These are phyloP conservation scores for Aquilaria agallochum DNA, from an alignment of 441 rosid species.

Conservation along the genomic window DNA sequence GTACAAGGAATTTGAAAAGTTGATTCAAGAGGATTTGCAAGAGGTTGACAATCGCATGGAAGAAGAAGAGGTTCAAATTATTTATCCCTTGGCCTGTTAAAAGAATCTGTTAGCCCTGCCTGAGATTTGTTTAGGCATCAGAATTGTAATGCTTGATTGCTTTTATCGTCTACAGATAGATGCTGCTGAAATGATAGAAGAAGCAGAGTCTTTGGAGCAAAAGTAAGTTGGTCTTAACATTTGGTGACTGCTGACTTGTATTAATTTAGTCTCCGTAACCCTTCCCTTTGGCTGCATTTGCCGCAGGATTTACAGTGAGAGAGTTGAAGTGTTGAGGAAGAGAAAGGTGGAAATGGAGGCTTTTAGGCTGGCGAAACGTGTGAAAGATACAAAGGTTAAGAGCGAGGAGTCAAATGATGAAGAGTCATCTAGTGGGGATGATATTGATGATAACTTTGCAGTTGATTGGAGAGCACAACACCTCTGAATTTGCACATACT, in stretches of 20 bases:
- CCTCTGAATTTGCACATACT: constrained; percentile 29
- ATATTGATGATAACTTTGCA: constrained; percentile 49
- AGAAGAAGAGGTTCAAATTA: constrained; percentile 79
- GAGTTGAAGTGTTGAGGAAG: constrained; percentile 62
- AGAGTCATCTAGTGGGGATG: constrained; percentile 63
- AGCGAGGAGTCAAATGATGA: constrained; percentile 31
- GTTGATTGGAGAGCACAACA: constrained; percentile 99
- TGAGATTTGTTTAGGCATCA: not conserved
- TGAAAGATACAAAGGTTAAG: constrained; percentile 34
- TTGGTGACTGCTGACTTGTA: not conserved
- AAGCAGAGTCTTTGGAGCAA: constrained; percentile 83
- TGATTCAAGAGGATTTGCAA: constrained; percentile 83
- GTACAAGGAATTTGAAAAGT: constrained; percentile 92
- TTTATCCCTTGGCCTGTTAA: not conserved
- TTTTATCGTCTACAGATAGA: constrained; percentile 53
- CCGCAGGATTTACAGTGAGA: constrained; percentile 55
- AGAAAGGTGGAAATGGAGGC: constrained; percentile 72
- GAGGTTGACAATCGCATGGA: constrained; percentile 89
- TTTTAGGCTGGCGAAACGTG: constrained; percentile 56
- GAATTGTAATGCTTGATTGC: not conserved
- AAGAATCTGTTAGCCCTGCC: not conserved
- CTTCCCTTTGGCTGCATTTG: not conserved
- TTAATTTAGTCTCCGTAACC: not conserved
- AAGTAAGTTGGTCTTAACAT: constrained; percentile 42
- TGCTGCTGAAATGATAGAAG: constrained; percentile 94